A percentile compares a stretch with the other conserved stretches of the same genome.
phyloP scores from a whole-genome alignment of 805 yeast species.

The Wickerhamomyces hampshirensis region DNA sequence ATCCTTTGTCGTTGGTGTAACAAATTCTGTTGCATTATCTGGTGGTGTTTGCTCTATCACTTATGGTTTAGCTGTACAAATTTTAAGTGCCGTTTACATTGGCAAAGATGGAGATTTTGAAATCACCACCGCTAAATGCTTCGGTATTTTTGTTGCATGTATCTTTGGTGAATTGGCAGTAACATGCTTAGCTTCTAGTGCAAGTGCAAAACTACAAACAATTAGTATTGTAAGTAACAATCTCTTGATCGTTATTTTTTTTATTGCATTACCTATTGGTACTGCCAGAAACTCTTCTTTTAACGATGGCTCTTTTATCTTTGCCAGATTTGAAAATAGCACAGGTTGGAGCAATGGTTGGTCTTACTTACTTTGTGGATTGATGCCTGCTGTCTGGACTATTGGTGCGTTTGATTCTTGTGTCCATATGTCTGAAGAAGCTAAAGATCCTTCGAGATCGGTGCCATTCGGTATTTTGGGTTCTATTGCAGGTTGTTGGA shows the following conservation, averaged over 20 bases:
- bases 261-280: constrained; percentile 59
- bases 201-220: constrained; percentile 51
- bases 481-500: constrained; percentile 49
- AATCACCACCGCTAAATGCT: constrained; percentile 46
- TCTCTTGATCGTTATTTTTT: constrained; percentile 42
- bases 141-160: constrained; percentile 60
- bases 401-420: constrained; percentile 70
- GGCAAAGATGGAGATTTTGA: constrained; percentile 40
- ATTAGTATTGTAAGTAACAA: constrained; percentile 49
- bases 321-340: constrained; percentile 43
- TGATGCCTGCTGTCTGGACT: constrained; percentile 71
- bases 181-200: constrained; percentile 49
- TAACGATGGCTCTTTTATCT: constrained; percentile 48
- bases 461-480: constrained; percentile 63
- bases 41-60: constrained; percentile 60
- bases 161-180: constrained; percentile 41
- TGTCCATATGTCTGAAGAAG: constrained; percentile 70
- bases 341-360: constrained; percentile 56
- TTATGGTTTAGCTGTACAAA: constrained; percentile 56
- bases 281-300: constrained; percentile 26
- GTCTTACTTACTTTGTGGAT: constrained; percentile 42
- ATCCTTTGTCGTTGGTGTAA: constrained; percentile 55
- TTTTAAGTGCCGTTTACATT: constrained; percentile 47
- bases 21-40: constrained; percentile 57
- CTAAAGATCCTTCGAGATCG: constrained; percentile 52